Base-by-base conservation (phyloP, 2,329 filamentous ascomycete genomes). In the Torrubiella hemipterigena region DNA sequence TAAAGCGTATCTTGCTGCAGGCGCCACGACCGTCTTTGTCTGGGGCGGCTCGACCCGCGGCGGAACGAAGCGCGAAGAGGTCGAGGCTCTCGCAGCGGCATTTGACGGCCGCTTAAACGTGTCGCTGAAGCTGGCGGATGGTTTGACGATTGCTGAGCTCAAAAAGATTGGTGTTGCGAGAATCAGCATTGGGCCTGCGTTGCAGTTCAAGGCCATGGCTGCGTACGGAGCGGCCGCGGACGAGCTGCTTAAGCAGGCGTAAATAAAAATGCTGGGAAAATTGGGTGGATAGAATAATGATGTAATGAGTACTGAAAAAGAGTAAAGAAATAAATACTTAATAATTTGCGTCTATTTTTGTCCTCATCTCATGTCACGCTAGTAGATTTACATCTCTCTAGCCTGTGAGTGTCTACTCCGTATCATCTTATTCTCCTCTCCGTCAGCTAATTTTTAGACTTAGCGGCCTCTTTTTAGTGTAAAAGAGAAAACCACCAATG, bases 1-100 rank as follows among this genome's bases (percentile, higher is more conserved):
- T 0, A 65, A 61, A 35, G 63, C 61, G n/a, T 77, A 68, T 44
- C 51, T 77, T 4, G 62, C 56, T 1, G 69, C 69, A 3, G 73
- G 73, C 0, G 73, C 73, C 0, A 67, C 61, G 10, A 74, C 66
- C 1, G 59, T 73, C 0, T 77, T 76, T 51, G 69, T 74, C 31
- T 77, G 69, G 70, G 72, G 72, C 11, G 68, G 55, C 3, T 42
- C 52, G 22, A 45, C 58, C 11, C n/a, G n/a, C n/a, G n/a, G n/a
- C n/a, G 49, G 68, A 24, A 43, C 71, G 10, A 52, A 53, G 10
- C 54, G 47, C 10, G 56, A 53, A 0, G 69, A 73, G 46, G 58
- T 72, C 3, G 46, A 54, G 44, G 48, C 42, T 25, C 43, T 74
- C 39, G 65, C 64, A 2, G 46, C 51, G 31, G 65, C 58, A 27